phyloP scores from a whole-genome alignment of 2,329 filamentous ascomycete species.

The Ceratocystis alfenasii region DNA sequence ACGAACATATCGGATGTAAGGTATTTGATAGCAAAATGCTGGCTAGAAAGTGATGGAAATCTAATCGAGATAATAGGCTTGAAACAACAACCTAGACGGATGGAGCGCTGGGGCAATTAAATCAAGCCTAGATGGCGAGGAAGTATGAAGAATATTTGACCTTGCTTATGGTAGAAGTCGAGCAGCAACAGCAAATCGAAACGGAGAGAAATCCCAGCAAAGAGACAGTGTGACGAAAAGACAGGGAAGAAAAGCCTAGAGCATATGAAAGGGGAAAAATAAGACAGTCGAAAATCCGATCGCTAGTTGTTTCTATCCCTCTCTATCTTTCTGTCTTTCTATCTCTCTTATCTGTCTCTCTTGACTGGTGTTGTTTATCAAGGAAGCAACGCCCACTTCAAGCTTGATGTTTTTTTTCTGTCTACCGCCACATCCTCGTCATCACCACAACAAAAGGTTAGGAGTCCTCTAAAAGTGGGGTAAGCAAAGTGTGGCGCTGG shows the following conservation, averaged over 20 bases:
- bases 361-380: background rate
- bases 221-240: background rate
- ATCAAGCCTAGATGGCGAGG: background rate
- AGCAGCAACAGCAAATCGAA: background rate
- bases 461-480: conserved; percentile 13
- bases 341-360: background rate
- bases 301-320: background rate
- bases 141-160: background rate
- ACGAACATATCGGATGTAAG: conserved; percentile 31
- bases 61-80: background rate
- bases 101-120: background rate
- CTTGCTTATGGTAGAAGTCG: background rate
- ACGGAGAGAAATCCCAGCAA: background rate
- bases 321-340: background rate
- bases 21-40: background rate
- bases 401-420: conserved; percentile 4
- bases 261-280: background rate
- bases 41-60: background rate
- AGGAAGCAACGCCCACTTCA: background rate
- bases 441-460: conserved; percentile 14
- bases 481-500: conserved; percentile 1
- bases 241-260: background rate
- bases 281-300: too few relatives aligned
- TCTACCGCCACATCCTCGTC: conserved; percentile 17
- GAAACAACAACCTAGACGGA: background rate